Evolutionary conservation across 2,329 filamentous ascomycete species (phyloP), one percentile per base, ranked within the genome.

Genomic region (Calonectria henricotiae): DNA sequence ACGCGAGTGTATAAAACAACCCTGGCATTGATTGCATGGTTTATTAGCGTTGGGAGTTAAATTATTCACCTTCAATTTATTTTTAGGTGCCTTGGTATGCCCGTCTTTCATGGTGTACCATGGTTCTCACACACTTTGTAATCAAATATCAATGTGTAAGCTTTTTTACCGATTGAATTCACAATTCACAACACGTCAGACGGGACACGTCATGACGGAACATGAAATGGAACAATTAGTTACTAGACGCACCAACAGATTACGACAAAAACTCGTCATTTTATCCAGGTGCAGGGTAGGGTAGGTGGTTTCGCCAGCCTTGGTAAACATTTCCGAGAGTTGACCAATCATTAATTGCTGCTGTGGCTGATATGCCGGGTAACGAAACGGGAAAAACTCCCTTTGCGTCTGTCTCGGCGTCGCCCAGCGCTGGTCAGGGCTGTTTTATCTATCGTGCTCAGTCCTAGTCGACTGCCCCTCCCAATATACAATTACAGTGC

Each of bases 281-380:
- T 15, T 12, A 27, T 51, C n/a, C 43, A 12, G n/a, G 37, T 58
- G 51, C 51, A 58, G 51, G 51, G 51, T 58, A 58, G 51, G 13
- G 20, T 58, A 32, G 51, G 51, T 55, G 32, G 32, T 39, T 39
- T 51, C 47, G 47, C 47, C 27, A 51, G 47, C 27, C 27, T 51
- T 58, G 51, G 51, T 39, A 58, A 58, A 39, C 51, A 58, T 58
- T 58, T 58, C 51, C 51, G 51, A 58, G 7, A 37, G 51, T 58
- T 58, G 51, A 58, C 51, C 32, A 58, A 58, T 58, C 51, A 58
- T 37, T 58, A 32, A 27, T 3, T 8, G 51, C 43, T 23, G 37
- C 35, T 15, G 32, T 23, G 51, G 51, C 51, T 58, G 51, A 58
- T 37, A 39, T 58, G 51, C 35, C 51, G 51, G 51, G 37, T 58